Evolutionary conservation across 306 rosid species (phyloP).

Genomic region (Lathyrus sativus): DNA sequence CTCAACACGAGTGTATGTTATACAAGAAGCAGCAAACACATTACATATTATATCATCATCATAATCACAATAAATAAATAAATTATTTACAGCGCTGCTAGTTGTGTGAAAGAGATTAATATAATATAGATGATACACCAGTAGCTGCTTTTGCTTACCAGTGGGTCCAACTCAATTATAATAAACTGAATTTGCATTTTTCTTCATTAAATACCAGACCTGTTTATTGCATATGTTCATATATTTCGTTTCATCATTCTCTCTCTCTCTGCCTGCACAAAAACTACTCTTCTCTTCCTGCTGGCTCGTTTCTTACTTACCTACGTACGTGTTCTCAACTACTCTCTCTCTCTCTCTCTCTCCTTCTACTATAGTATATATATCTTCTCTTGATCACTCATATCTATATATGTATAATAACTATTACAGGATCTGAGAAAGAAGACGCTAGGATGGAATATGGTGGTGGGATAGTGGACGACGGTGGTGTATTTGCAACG

Average conservation of each 20-base stretch:
- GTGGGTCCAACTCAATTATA: slow-evolving; percentile 39
- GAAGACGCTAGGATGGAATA: slow-evolving; percentile 40
- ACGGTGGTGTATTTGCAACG: slow-evolving; percentile 1
- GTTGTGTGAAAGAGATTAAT: not conserved
- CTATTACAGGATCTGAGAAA: not conserved
- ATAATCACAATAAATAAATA: not conserved
- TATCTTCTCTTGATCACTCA: not conserved
- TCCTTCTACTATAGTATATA: not conserved
- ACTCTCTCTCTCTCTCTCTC: not conserved
- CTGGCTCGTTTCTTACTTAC: not conserved
- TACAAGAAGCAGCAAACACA: slow-evolving; percentile 34
- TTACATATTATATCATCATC: not conserved
- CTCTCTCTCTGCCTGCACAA: not conserved
- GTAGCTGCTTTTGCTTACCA: not conserved
- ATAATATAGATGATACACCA: not conserved
- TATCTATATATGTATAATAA: not conserved
- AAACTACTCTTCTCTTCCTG: not conserved
- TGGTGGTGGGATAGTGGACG: slow-evolving; percentile 20
- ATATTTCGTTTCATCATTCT: not conserved
- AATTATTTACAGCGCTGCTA: slow-evolving; percentile 9
- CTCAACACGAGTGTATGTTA: slow-evolving; percentile 30
- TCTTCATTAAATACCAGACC: slow-evolving; percentile 17
- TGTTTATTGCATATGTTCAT: slow-evolving; percentile 23
- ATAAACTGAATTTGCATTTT: not conserved
- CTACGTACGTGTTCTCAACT: slow-evolving; percentile 18